Base-by-base conservation (phyloP, 495 filamentous ascomycete species). In the Penicillium roqueforti region DNA sequence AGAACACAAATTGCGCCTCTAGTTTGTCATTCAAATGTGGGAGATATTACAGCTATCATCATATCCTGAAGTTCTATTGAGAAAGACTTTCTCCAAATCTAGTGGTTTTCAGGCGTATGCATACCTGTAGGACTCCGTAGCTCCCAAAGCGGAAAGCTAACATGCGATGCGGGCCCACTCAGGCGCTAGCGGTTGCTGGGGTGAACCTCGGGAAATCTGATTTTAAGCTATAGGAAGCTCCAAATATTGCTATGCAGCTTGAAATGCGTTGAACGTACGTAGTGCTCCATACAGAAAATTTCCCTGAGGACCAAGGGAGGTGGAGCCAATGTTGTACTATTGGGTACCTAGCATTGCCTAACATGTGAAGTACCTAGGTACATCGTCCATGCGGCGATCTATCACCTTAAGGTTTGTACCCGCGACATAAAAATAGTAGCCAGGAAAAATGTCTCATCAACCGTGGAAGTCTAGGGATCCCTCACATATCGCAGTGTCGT, bases 381-480 rank as follows among this genome's bases (percentile, higher is more conserved):
- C 64, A 53, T 65, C 29, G 52, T 44, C 50, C 48, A 67, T 62
- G 61, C 61, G 48, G 54, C 48, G 56, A 18, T 53, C 42, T 20
- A 39, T 55, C 59, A 67, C 54, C 31, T 16, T 56, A 36, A 60
- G 50, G 23, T 25, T 53, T 46, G 64, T 67, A 67, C 56, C 53
- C n/a, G 45, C 39, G 42, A 65, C 57, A 53, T 57, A 47, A 29
- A 9, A 42, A 29, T 45, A 50, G 44, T 46, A 52, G 40, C 28
- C 47, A 23, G 44, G 20, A 25, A 36, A 65, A 66, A 66, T 66
- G 60, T 47, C 63, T 66, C 63, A 66, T 63, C n/a, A n/a, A n/a
- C n/a, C n/a, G n/a, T n/a, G n/a, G n/a, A n/a, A 45, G 8, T 6
- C 20, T 4, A 19, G 28, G 16, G 22, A 54, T 47, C 34, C 42